phyloP scores from a whole-genome alignment of 345 rosid species.

The Dipteronia dyeriana region DNA sequence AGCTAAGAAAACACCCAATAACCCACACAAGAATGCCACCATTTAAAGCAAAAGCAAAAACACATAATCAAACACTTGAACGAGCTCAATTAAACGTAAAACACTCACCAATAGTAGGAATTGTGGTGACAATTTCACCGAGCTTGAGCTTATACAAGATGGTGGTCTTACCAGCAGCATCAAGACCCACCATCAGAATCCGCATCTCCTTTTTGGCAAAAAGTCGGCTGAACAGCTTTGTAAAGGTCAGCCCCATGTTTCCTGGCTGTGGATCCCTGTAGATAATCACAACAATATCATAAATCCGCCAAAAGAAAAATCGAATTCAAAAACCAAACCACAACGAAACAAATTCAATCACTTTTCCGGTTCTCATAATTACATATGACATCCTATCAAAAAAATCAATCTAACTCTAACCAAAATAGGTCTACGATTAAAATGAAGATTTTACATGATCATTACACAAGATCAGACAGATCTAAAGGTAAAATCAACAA shows the following conservation, averaged over 20 bases:
- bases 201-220: conserved; percentile 57
- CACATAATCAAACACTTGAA: conserved; percentile 1
- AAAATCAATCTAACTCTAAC: neutral
- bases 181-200: conserved; percentile 51
- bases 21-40: neutral
- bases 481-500: conserved; percentile 1
- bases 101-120: conserved; percentile 57
- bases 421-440: no score
- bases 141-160: conserved; percentile 70
- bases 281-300: neutral
- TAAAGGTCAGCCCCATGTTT: conserved; percentile 68
- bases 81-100: neutral
- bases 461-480: conserved; percentile 9
- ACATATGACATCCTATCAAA: neutral
- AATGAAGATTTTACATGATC: neutral
- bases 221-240: conserved; percentile 68
- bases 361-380: neutral
- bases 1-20: neutral
- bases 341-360: neutral
- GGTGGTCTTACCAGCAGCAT: conserved; percentile 73
- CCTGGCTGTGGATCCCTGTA: conserved; percentile 33
- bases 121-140: conserved; percentile 64
- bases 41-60: neutral
- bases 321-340: neutral
- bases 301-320: conserved; percentile 7